Percentiles rank a stretch among this genome's conserved stretches.
Conservation (phyloP, 2,329 filamentous ascomycete species). For the Trichoderma sp. region DNA sequence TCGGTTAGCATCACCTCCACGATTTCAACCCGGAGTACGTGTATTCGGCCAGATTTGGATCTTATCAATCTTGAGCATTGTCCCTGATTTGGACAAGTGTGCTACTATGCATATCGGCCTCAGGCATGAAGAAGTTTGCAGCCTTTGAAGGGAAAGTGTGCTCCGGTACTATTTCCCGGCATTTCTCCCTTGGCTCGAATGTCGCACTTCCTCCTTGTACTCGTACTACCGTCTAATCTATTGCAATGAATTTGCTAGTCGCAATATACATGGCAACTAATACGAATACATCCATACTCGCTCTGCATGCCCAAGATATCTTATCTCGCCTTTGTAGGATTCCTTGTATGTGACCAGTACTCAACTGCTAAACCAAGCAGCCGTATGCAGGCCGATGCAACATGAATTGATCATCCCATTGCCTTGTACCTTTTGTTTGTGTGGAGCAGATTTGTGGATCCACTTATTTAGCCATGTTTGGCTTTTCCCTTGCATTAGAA, state of each 20-base stretch:
- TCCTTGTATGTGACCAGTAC: background rate
- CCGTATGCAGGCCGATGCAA: background rate
- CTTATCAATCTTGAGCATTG: background rate
- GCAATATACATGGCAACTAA: background rate
- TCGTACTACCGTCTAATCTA: background rate
- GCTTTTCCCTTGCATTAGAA: constrained; percentile 16
- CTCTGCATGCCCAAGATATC: background rate
- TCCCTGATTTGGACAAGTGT: background rate
- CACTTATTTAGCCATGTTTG: background rate
- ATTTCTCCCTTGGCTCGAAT: background rate
- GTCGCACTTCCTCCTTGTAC: background rate
- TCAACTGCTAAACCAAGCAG: background rate
- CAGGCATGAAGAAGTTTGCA: no score
- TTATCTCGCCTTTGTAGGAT: background rate
- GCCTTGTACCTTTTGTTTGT: background rate
- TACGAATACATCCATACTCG: background rate
- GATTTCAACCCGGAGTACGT: background rate
- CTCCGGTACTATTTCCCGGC: background rate
- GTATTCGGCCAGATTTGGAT: background rate
- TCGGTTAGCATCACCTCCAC: background rate
- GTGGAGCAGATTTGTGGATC: background rate
- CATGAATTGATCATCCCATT: background rate
- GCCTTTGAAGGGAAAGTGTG: background rate
- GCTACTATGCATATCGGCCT: background rate
- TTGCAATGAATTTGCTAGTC: background rate